Conservation (phyloP, 2,329 filamentous ascomycete genomes). For the Lojkania enalia region DNA sequence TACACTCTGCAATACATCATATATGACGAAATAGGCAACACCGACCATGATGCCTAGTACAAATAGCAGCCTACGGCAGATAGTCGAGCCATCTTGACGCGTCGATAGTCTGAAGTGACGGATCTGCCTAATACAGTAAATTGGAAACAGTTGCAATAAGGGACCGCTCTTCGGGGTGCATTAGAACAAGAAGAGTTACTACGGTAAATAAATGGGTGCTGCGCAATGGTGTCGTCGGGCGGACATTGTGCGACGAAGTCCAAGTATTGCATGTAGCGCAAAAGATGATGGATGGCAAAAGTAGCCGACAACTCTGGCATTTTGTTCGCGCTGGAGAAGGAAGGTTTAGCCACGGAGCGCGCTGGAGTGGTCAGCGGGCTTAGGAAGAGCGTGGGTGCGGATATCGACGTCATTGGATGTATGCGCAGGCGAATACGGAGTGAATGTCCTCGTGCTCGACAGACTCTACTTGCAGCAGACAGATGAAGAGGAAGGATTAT, state of each 20-base stretch:
- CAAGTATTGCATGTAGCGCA: constrained; percentile 2
- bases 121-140: too few relatives aligned
- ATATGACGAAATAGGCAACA: constrained; percentile 8
- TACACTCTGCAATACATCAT: background rate
- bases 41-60: background rate
- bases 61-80: too few relatives aligned
- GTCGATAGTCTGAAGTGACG: too few relatives aligned
- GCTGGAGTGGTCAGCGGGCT: too few relatives aligned
- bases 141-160: too few relatives aligned
- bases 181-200: background rate
- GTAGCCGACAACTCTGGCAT: constrained; percentile 4
- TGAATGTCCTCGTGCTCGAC: background rate
- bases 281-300: background rate
- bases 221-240: constrained; percentile 22
- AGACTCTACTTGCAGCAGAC: background rate
- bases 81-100: too few relatives aligned
- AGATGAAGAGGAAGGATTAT: too few relatives aligned
- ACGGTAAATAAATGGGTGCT: too few relatives aligned
- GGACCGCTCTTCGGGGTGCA: background rate
- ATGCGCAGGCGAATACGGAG: constrained; percentile 6
- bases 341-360: constrained; percentile 11
- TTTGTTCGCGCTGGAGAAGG: too few relatives aligned
- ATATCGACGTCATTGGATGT: constrained; percentile 33
- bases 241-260: constrained; percentile 1
- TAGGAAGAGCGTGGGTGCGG: too few relatives aligned